Percentiles rank a stretch among this genome's conserved stretches.
phyloP scores from a whole-genome alignment of 192 early-diverging fungal species.

The Podila epicladia region DNA sequence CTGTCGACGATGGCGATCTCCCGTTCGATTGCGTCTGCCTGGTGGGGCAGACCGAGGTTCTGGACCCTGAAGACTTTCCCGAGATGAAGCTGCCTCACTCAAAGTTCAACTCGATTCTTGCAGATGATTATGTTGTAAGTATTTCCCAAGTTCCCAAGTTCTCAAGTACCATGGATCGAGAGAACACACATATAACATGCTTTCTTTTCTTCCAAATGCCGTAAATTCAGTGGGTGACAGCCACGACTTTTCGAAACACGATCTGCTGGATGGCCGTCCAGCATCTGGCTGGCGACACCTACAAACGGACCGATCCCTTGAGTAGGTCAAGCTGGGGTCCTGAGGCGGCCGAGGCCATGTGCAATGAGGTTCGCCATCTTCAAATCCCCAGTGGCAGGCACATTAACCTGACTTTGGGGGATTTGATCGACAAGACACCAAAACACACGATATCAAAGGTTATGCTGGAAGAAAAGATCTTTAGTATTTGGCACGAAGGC shows the following conservation, averaged over 20 bases:
- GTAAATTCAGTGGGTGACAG: background rate
- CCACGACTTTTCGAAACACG: background rate
- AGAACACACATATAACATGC: too few species aligned
- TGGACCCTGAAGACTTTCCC: background rate
- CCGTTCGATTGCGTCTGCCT: background rate
- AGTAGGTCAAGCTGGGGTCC: background rate
- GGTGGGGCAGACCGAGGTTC: background rate
- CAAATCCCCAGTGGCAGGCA: background rate
- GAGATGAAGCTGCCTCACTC: background rate
- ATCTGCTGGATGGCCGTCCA: background rate
- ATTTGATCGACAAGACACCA: background rate
- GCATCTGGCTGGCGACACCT: background rate
- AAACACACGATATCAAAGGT: constrained; percentile 2
- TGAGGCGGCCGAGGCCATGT: constrained; percentile 9
- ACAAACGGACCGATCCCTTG: background rate
- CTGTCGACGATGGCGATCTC: background rate
- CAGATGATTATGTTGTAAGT: background rate
- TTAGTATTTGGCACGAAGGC: background rate
- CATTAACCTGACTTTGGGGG: background rate
- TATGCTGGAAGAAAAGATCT: constrained; percentile 7
- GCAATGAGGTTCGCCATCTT: background rate
- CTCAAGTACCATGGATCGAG: too few species aligned
- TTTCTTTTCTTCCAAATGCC: too few species aligned
- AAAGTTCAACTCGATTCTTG: background rate
- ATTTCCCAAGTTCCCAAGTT: background rate